Evolutionary conservation across 331 rosid species (phyloP), one percentile per base, ranked within the genome.

Genomic region (Ulmus americana): DNA sequence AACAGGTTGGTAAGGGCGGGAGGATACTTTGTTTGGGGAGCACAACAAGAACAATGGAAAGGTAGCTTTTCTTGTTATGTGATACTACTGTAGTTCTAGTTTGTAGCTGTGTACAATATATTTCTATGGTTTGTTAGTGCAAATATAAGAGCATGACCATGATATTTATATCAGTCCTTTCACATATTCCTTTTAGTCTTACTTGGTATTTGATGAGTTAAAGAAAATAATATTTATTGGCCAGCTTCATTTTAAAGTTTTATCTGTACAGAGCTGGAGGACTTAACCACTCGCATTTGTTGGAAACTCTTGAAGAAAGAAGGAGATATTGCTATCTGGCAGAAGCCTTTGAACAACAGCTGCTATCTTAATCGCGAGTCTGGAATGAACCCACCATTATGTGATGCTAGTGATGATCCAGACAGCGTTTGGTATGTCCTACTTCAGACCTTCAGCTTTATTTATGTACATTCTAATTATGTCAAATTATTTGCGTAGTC

Each of bases 1-100:
- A 65, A 88, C 80, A 83, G 97, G 87, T 74, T 88, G 71, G 85
- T 91, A 68, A 84, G 96, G 75, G 88, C 90, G 0, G 96, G 97
- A 68, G 90, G 91, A 50, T 84, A 88, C 75, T 91, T 88, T 78
- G 86, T 83, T n/a, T 91, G 97, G 97, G 96, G 96, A 10, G 96
- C 95, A 11, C 95, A 91, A 68, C 85, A 72, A 73, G 83, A 78
- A 77, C 91, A 91, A 78, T 86, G 97, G 97, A 81, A 80, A 91
- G 97, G 97, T 91, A 77, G 68, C 69, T 68, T 68, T 73, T 59
- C 35, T 3, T 76, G 73, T 51, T 18, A 61, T 28, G 35, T 28
- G 35, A 28, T 28, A 28, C 3, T 28, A 28, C 39, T 50, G 48
- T 41, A 41, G n/a, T 51, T 15, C 46, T 18, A 10, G 66, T 45